Evolutionary conservation across 257 asterid species (phyloP), one percentile per base, ranked within the genome.

Genomic region (Cruciata laevipes): DNA sequence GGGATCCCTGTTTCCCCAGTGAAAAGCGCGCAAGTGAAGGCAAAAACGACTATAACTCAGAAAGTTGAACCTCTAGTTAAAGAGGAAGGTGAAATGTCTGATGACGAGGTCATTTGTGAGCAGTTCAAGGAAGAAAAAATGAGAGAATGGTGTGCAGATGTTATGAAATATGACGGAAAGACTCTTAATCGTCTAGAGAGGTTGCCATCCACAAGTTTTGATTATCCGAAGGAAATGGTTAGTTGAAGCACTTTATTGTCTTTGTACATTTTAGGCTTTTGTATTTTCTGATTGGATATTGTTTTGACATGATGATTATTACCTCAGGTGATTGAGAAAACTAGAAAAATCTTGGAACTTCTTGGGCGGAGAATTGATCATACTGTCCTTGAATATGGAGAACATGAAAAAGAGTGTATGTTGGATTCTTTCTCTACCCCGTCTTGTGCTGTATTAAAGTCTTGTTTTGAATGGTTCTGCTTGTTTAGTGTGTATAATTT

Each of bases 71-170:
- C 90, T 52, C 79, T 90, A 76, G 91, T 88, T 68, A 94, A 94
- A 85, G 99, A 94, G 85, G 99, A 94, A 78, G 99, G 99, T 69
- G 99, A 94, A 80, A 94, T 94, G 98, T 94, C 99, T 47, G 98
- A 86, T 65, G 82, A 80, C 69, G 99, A 89, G 65, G 99, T 84
- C 79, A 95, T 94, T 35, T 94, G 87, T 59, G 96, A 90, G 87
- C 96, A 89, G 78, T 94, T 94, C 81, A 94, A 90, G 84, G 99
- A 88, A 83, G 98, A 86, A 60, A 94, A 94, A 78, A 90, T 97
- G 99, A 85, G 75, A 88, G 98, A 94, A 79, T 94, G 99, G 99
- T 94, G 99, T 72, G 89, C 87, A 77, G 99, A 94, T 83, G 95
- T 94, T 76, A 84, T 94, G 99, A 38, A 70, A 18, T 83, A 81